Conservation (phyloP, 2,329 filamentous ascomycete genomes). For the Fusarium sp. region DNA sequence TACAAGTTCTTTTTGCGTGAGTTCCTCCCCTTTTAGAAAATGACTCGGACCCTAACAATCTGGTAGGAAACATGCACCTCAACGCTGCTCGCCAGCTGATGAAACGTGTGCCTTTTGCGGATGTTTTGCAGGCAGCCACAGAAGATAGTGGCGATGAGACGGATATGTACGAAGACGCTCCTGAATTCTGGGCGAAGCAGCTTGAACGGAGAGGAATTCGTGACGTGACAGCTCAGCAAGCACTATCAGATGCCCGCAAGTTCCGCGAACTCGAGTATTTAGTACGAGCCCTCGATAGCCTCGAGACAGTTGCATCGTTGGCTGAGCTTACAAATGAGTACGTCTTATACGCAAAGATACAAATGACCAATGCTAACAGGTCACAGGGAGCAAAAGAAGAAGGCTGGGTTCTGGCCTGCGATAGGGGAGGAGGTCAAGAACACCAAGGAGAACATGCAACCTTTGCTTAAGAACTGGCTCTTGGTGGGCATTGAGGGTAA, state of each 20-base stretch:
- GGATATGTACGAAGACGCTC: conserved; percentile 51
- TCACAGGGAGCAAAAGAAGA: conserved; percentile 47
- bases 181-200: conserved; percentile 54
- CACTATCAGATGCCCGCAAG: conserved; percentile 67
- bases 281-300: conserved; percentile 71
- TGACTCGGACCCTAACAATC: conserved; percentile 13
- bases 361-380: conserved; percentile 43
- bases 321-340: conserved; percentile 65
- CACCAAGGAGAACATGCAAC: conserved; percentile 67
- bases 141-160: conserved; percentile 53
- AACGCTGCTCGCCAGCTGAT: conserved; percentile 66
- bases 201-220: conserved; percentile 51
- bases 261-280: conserved; percentile 77
- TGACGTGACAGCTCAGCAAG: conserved; percentile 54
- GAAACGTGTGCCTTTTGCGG: conserved; percentile 61
- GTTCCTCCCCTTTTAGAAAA: conserved; percentile 50
- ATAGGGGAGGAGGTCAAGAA: conserved; percentile 66
- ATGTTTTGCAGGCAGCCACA: conserved; percentile 58
- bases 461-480: conserved; percentile 75
- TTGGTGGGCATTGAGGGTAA: conserved; percentile 65
- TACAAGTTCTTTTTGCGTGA: conserved; percentile 87
- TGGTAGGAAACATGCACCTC: conserved; percentile 61
- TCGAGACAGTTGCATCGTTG: conserved; percentile 73
- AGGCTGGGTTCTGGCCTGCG: conserved; percentile 64
- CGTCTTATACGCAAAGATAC: conserved; percentile 41